These are phyloP conservation scores for Colletotrichum sp. DNA, from an alignment of 2,329 filamentous ascomycete species.

Conservation along the genomic window DNA sequence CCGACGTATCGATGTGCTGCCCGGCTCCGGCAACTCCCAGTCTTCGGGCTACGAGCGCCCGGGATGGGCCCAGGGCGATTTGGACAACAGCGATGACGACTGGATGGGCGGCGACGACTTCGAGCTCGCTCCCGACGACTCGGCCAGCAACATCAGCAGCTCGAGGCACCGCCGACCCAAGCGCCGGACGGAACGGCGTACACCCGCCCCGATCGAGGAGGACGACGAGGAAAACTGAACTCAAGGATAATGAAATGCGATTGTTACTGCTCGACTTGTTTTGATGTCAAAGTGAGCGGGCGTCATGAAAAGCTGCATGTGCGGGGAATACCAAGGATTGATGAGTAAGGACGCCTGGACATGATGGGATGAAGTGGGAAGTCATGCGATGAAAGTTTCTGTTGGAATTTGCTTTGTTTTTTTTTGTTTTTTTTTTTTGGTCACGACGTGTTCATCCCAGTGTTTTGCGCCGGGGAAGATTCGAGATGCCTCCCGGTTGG, in stretches of 20 bases:
- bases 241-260: not conserved
- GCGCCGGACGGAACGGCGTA: conserved; percentile 71
- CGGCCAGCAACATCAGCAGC: conserved; percentile 80
- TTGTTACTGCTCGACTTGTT: not conserved
- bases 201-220: conserved; percentile 76
- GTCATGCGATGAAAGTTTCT: not conserved
- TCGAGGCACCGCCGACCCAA: conserved; percentile 71
- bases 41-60: conserved; percentile 52
- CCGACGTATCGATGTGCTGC: conserved; percentile 60
- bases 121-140: conserved; percentile 78
- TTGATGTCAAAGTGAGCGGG: not conserved
- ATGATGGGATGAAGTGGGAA: not conserved
- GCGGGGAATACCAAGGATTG: not conserved
- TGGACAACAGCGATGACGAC: conserved; percentile 62
- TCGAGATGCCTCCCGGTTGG: not conserved
- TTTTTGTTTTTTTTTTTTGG: not conserved
- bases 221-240: conserved; percentile 65
- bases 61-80: conserved; percentile 49
- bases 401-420: not conserved
- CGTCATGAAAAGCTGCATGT: not conserved
- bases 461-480: not conserved
- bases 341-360: not conserved
- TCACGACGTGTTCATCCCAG: not conserved
- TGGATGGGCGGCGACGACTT: conserved; percentile 59
- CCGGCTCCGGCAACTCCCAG: conserved; percentile 52